Percentiles rank a stretch among this genome's conserved stretches.
These are phyloP conservation scores for Botrytis fragariae DNA, from an alignment of 2,329 filamentous ascomycete genomes.

Conservation along the genomic window DNA sequence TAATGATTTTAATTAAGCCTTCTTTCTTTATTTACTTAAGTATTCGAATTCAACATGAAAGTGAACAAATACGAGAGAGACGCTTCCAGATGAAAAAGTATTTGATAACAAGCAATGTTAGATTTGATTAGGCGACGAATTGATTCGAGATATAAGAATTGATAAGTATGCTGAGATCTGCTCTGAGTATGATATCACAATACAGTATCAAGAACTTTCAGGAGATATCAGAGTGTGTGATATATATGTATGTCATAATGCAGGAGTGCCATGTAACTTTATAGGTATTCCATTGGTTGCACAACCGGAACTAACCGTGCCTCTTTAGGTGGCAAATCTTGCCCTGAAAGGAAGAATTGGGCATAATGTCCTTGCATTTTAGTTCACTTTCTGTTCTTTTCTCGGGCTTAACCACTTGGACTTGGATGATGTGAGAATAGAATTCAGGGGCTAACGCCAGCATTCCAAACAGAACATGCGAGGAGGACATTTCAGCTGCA, in stretches of 20 bases:
- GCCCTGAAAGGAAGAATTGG: background rate
- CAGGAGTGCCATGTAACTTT: background rate
- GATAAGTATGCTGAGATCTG: background rate
- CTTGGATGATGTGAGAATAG: background rate
- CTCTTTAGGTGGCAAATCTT: background rate
- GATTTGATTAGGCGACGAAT: background rate
- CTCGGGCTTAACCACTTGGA: background rate
- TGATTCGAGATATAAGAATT: background rate
- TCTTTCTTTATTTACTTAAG: background rate
- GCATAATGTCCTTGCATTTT: background rate
- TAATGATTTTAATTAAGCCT: background rate
- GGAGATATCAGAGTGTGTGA: background rate
- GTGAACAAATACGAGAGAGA: background rate
- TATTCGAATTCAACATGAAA: background rate
- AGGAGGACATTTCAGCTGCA: background rate
- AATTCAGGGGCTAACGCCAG: background rate
- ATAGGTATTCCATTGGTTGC: background rate
- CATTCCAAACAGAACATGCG: background rate
- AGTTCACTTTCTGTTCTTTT: background rate
- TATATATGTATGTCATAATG: constrained; percentile 1
- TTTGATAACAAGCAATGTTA: background rate
- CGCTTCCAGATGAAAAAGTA: background rate
- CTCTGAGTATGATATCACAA: background rate
- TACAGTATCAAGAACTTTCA: background rate
- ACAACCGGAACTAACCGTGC: background rate